These are phyloP conservation scores for Toxicodendron radicans DNA, from an alignment of 345 rosid genomes.

Conservation along the genomic window DNA sequence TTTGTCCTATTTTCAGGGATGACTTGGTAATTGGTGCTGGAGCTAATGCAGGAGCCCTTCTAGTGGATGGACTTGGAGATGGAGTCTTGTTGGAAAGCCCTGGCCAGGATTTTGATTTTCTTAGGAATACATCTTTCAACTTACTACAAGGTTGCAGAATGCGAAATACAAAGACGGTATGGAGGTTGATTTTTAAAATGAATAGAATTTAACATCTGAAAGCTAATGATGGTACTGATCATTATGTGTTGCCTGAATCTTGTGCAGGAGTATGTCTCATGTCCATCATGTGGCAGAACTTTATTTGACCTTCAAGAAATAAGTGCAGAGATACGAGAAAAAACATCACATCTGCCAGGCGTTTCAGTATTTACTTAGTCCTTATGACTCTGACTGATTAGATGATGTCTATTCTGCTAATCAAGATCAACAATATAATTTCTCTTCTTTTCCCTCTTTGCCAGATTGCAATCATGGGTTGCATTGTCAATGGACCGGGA, in stretches of 20 bases:
- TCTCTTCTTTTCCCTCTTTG: neutral
- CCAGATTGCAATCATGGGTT: constrained; percentile 98
- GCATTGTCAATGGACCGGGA: constrained; percentile 98
- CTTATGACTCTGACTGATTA: constrained; percentile 7
- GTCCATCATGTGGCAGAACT: constrained; percentile 98
- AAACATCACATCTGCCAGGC: constrained; percentile 95
- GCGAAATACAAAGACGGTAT: constrained; percentile 97
- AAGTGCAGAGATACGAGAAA: constrained; percentile 88
- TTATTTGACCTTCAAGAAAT: constrained; percentile 95
- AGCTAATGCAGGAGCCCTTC: constrained; percentile 75
- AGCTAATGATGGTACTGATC: neutral
- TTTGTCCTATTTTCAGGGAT: constrained; percentile 56
- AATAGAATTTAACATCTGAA: neutral
- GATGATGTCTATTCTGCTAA: neutral
- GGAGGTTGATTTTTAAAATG: constrained; percentile 6
- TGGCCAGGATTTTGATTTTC: constrained; percentile 86
- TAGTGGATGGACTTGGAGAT: constrained; percentile 98
- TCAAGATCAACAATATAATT: neutral
- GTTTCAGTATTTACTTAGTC: constrained; percentile 63
- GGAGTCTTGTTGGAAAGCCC: constrained; percentile 85
- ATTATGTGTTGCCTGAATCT: constrained; percentile 16
- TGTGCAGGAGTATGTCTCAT: constrained; percentile 86
- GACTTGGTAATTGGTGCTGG: constrained; percentile 94
- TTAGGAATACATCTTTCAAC: constrained; percentile 89
- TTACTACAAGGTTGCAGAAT: constrained; percentile 97